Percentiles rank a stretch among this genome's conserved stretches.
Evolutionary conservation across 441 rosid species (phyloP).

Genomic region (Capsella rubella): DNA sequence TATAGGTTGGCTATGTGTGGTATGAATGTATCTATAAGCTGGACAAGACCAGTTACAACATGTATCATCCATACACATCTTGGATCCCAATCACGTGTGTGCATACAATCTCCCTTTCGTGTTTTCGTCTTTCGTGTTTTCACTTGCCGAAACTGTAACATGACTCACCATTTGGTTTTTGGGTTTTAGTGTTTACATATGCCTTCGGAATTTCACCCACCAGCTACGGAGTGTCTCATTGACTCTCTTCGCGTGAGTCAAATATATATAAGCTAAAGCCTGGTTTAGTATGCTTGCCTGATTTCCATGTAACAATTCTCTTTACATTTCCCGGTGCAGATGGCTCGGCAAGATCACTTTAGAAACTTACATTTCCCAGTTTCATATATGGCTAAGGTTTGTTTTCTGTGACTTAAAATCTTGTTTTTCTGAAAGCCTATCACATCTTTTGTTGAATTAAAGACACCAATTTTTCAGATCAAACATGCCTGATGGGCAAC

Average conservation of each 20-base stretch:
- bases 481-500: constrained; percentile 88
- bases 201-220: constrained; percentile 89
- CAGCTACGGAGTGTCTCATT: constrained; percentile 73
- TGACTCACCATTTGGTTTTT: constrained; percentile 43
- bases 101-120: constrained; percentile 13
- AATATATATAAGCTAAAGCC: constrained; percentile 26
- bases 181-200: constrained; percentile 81
- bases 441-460: not conserved
- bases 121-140: not conserved
- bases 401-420: constrained; percentile 29
- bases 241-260: constrained; percentile 84
- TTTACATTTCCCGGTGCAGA: constrained; percentile 46
- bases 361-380: constrained; percentile 97
- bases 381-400: constrained; percentile 99
- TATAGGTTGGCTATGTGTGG: constrained; percentile 93
- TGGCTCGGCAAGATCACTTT: constrained; percentile 98
- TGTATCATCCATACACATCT: constrained; percentile 96
- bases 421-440: constrained; percentile 7
- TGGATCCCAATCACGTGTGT: constrained; percentile 98
- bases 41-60: constrained; percentile 92
- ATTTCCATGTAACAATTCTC: constrained; percentile 21
- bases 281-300: constrained; percentile 1
- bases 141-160: constrained; percentile 24
- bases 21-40: constrained; percentile 88
- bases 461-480: constrained; percentile 59